Base-by-base conservation (phyloP, 2,329 filamentous ascomycete genomes). In the Microcyclosporella mali region DNA sequence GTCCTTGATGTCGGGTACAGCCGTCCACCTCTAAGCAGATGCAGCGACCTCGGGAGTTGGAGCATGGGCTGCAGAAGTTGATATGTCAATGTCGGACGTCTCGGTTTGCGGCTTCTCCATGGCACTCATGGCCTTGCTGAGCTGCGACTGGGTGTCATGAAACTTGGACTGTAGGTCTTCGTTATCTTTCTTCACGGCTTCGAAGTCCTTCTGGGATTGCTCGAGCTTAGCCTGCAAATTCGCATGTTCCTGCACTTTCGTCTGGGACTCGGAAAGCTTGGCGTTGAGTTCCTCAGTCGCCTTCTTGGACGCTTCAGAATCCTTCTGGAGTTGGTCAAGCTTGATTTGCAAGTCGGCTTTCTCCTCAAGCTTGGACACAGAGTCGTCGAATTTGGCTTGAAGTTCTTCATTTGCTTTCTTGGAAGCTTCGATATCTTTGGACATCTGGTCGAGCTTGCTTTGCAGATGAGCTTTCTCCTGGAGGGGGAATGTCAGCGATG, bases 241-340 rank as follows among this genome's bases (percentile, higher is more conserved):
- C 28, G 46, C 41, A n/a, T 49, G 41, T n/a, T 39, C 36, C 31
- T 51, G 32, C 8, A 34, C 32, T 27, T 41, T 41, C 10, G 10
- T 10, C 4, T 9, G 10, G 14, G 16, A 36, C 14, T 32, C 25
- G 33, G 17, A 33, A 11, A 42, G 16, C 12, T 30, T 29, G 7
- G 40, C 6, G 12, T 36, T 25, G 14, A 37, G n/a, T 7, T 36
- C 27, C 33, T 25, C 33, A 21, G 28, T 28, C 25, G 36, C 46
- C 21, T 41, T 40, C 21, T 37, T 43, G 11, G 45, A 34, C 19
- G 46, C 45, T 17, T 50, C 34, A 15, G 50, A 49, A 11, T 33
- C 37, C 40, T 50, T 51, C 35, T 49, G 49, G 25, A 52, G 29
- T 7, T 49, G 33, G 19, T 44, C 51, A 31, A 52, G 41, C 36